Evolutionary conservation across 2,329 filamentous ascomycete species (phyloP), one percentile per base, ranked within the genome.

Genomic region (Epichloe typhina): DNA sequence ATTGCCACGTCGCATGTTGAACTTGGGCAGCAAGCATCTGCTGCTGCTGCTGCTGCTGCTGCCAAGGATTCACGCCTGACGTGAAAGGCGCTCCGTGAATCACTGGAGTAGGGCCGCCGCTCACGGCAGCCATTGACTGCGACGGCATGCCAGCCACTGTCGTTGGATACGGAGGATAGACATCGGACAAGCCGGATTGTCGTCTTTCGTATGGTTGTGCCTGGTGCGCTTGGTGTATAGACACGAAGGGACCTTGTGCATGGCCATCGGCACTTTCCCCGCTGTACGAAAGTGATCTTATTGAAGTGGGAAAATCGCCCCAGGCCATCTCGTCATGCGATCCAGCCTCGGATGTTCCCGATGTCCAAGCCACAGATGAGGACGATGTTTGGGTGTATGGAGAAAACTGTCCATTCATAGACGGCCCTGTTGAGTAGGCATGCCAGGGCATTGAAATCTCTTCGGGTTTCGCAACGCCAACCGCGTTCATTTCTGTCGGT

Each of bases 331-430:
- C 72, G 43, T 72, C 71, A 17, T 71, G 67, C 40, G 67, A 58
- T 9, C 64, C 62, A 35, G 69, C 51, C 38, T 73, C 69, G 6
- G 69, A 60, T 47, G 50, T 54, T 44, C 56, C 61, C 23, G 66
- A 63, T 33, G 68, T 60, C 75, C 74, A 76, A 3, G 68, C 61
- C 26, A 68, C 61, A 0, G 72, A 63, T 2, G 68, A 58, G 13
- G 69, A 61, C 1, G 65, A 63, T 41, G 71, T 67, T 21, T 70
- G 66, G 5, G 69, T 65, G 57, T 76, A 79, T 2, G 74, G 69
- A 5, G 75, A 72, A 53, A 74, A 75, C 3, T 71, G 72, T 0
- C 74, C 67, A 3, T 72, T 72, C 36, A 77, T 66, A 9, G 75
- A 70, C 7, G 76, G 72, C 40, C 76, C 75, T 41, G 73, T 67